Percentiles rank a stretch among this genome's conserved stretches.
phyloP scores from a whole-genome alignment of 176 grass and related monocot species.

The Eragrostis curvula region DNA sequence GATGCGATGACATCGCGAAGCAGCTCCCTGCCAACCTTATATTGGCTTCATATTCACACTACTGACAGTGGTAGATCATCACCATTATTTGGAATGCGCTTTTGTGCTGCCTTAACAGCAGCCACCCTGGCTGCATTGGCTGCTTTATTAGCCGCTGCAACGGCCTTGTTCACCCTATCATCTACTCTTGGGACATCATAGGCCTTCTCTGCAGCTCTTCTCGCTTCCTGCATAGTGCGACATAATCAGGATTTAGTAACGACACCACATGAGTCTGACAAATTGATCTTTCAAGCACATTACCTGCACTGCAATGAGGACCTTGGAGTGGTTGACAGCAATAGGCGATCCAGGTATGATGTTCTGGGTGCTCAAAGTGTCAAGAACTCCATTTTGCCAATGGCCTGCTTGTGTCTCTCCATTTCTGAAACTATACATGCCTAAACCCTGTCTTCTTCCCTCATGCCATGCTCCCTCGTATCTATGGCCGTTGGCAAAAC shows the following conservation, averaged over 20 bases:
- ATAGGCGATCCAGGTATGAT: slow-evolving; percentile 71
- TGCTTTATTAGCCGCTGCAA: slow-evolving; percentile 88
- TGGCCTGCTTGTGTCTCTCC: slow-evolving; percentile 97
- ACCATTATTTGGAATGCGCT: slow-evolving; percentile 59
- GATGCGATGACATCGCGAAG: slow-evolving; percentile 53
- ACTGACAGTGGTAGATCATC: slow-evolving; percentile 63
- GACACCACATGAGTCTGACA: slow-evolving; percentile 10
- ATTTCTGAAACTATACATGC: slow-evolving; percentile 98
- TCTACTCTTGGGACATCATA: slow-evolving; percentile 85
- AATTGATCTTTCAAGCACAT: background rate
- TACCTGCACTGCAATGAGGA: slow-evolving; percentile 97
- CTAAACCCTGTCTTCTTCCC: slow-evolving; percentile 91
- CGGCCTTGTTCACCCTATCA: slow-evolving; percentile 83
- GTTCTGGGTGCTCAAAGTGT: slow-evolving; percentile 86
- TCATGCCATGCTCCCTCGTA: slow-evolving; percentile 99
- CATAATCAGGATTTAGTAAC: slow-evolving; percentile 38
- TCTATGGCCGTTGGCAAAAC: slow-evolving; percentile 94
- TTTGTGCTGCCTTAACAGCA: slow-evolving; percentile 92
- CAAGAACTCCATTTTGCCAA: slow-evolving; percentile 90
- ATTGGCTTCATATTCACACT: slow-evolving; percentile 60
- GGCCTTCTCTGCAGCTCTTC: slow-evolving; percentile 87
- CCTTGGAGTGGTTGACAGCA: slow-evolving; percentile 87
- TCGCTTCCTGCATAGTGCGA: slow-evolving; percentile 72
- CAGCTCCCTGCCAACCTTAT: slow-evolving; percentile 47
- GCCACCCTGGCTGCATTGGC: slow-evolving; percentile 97